Evolutionary conservation across 1,284 basidiomycete genomes (phyloP).

Genomic region (Ustilago crameri): DNA sequence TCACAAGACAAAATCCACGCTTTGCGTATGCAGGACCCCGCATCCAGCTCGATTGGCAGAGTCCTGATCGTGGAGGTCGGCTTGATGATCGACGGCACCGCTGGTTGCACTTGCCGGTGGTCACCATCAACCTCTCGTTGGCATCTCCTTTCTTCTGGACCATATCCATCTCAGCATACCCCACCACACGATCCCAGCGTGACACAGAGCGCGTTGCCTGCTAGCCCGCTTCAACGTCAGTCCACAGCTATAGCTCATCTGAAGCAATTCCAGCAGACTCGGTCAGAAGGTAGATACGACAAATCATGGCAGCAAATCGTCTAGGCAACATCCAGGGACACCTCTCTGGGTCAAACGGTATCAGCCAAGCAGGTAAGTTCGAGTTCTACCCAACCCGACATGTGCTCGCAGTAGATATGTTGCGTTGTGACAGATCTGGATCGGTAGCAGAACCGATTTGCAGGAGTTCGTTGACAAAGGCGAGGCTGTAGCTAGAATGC

Average conservation of each 20-base stretch:
- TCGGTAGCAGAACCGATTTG: too few relatives aligned
- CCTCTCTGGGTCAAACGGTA: conserved; percentile 35
- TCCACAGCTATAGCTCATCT: too few relatives aligned
- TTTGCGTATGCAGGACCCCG: conserved; percentile 12
- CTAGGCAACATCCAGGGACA: conserved; percentile 52
- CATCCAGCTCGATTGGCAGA: conserved; percentile 14
- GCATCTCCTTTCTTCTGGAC: neutral
- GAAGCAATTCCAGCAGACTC: conserved; percentile 1
- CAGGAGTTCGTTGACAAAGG: too few relatives aligned
- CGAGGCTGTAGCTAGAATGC: too few relatives aligned
- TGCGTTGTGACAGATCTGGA: too few relatives aligned
- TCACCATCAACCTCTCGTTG: neutral
- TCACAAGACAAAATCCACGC: conserved; percentile 35
- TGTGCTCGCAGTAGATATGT: neutral
- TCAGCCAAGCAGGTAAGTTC: conserved; percentile 49
- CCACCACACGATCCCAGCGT: neutral
- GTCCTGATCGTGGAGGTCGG: conserved; percentile 11
- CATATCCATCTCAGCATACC: neutral
- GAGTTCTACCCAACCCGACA: neutral
- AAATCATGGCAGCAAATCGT: conserved; percentile 47
- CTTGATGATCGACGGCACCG: conserved; percentile 12
- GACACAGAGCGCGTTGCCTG: too few relatives aligned
- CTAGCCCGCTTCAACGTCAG: neutral
- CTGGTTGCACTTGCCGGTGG: conserved; percentile 13
- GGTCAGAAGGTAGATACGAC: neutral